phyloP scores from a whole-genome alignment of 495 filamentous ascomycete genomes.

The Neurospora sp. region DNA sequence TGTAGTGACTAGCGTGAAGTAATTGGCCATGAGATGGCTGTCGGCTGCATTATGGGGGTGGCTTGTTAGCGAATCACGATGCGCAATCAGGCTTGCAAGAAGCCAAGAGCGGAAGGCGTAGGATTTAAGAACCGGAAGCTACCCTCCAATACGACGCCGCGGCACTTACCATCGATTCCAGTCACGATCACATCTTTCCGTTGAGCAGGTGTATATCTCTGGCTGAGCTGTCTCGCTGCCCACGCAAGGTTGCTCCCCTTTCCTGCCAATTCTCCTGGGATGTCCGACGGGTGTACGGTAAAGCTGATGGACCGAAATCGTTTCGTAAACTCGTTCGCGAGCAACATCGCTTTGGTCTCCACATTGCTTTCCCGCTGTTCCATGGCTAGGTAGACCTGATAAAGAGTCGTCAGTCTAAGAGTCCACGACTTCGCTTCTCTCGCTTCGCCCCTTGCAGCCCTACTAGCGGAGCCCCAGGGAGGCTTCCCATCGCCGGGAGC shows the following conservation, averaged over 20 bases:
- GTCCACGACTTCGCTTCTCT: neutral
- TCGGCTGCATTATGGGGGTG: slow-evolving; percentile 39
- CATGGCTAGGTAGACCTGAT: slow-evolving; percentile 62
- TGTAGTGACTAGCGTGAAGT: slow-evolving; percentile 50
- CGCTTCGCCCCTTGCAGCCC: neutral
- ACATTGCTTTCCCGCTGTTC: slow-evolving; percentile 48
- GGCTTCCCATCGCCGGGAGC: neutral
- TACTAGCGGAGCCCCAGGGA: neutral
- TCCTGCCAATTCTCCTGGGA: slow-evolving; percentile 52
- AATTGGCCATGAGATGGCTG: slow-evolving; percentile 55
- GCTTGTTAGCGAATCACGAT: slow-evolving; percentile 24
- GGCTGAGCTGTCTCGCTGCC: slow-evolving; percentile 51
- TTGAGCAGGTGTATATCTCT: slow-evolving; percentile 39
- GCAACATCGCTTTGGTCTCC: slow-evolving; percentile 41
- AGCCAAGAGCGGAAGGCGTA: neutral
- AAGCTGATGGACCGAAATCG: slow-evolving; percentile 50
- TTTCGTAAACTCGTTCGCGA: slow-evolving; percentile 45
- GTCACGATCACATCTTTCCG: slow-evolving; percentile 55
- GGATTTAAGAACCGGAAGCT: neutral
- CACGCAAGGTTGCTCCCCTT: slow-evolving; percentile 62
- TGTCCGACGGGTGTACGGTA: slow-evolving; percentile 51
- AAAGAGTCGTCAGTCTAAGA: neutral
- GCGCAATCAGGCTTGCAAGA: slow-evolving; percentile 1
- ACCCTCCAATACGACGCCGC: neutral
- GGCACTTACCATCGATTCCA: slow-evolving; percentile 54